Conservation (phyloP, 129 eudicot genomes). For the Centaurea solstitialis region DNA sequence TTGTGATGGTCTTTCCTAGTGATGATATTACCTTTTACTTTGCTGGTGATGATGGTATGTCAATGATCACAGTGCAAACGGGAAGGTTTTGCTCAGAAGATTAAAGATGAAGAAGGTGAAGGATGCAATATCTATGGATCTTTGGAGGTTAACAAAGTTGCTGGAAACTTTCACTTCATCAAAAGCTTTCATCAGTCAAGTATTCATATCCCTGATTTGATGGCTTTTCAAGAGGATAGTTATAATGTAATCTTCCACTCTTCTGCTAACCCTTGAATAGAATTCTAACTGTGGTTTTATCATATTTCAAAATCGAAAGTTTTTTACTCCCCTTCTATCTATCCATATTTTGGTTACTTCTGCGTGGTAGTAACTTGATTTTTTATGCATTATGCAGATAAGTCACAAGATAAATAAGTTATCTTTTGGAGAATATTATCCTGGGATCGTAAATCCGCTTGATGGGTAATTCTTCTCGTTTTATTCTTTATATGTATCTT, state of each 20-base stretch:
- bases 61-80: slow-evolving; percentile 66
- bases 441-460: slow-evolving; percentile 89
- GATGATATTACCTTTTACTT: slow-evolving; percentile 7
- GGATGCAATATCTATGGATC: slow-evolving; percentile 94
- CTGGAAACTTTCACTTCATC: slow-evolving; percentile 90
- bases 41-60: slow-evolving; percentile 5
- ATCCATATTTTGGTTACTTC: background rate
- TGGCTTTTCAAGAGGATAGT: slow-evolving; percentile 61
- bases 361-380: slow-evolving; percentile 6
- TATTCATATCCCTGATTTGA: slow-evolving; percentile 55
- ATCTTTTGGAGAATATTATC: slow-evolving; percentile 82
- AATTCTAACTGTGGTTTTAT: background rate
- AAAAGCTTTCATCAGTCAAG: slow-evolving; percentile 87
- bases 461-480: slow-evolving; percentile 66
- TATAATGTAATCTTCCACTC: slow-evolving; percentile 55
- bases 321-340: background rate
- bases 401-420: slow-evolving; percentile 87
- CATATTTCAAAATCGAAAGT: background rate
- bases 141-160: slow-evolving; percentile 91
- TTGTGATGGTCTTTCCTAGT: background rate
- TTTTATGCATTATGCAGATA: slow-evolving; percentile 54
- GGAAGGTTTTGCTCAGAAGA: slow-evolving; percentile 86
- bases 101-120: slow-evolving; percentile 94
- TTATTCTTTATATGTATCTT: background rate
- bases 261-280: background rate